phyloP scores from a whole-genome alignment of 2,329 filamentous ascomycete species.

The Colletotrichum horii region DNA sequence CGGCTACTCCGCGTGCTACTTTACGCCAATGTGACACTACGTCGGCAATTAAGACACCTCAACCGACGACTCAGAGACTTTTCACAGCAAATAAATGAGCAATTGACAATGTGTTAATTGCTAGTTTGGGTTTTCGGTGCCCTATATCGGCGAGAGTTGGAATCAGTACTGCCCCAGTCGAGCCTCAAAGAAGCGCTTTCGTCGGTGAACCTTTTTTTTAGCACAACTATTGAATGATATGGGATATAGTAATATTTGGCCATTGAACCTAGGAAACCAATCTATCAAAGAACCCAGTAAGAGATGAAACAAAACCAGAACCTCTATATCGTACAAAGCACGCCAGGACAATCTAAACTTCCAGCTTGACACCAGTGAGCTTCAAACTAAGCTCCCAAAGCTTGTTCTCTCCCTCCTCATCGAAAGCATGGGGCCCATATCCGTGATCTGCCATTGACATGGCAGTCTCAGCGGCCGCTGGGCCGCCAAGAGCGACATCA shows the following conservation, averaged over 20 bases:
- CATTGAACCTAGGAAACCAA: background rate
- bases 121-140: fast-evolving
- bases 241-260: background rate
- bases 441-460: background rate
- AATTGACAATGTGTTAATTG: background rate
- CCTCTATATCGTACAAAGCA: background rate
- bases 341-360: background rate
- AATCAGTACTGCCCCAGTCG: background rate
- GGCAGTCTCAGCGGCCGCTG: background rate
- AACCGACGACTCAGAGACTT: background rate
- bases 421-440: slow-evolving; percentile 28
- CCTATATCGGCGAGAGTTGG: background rate
- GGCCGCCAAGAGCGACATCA: slow-evolving; percentile 25
- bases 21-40: background rate
- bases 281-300: background rate
- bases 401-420: slow-evolving; percentile 39
- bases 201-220: background rate
- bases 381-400: slow-evolving; percentile 44
- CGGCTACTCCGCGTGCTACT: background rate
- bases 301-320: background rate
- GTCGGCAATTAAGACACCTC: background rate
- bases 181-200: background rate
- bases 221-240: background rate
- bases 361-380: background rate
- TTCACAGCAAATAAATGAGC: background rate